phyloP scores from a whole-genome alignment of 257 asterid species.

The Schizonepeta tenuifolia region DNA sequence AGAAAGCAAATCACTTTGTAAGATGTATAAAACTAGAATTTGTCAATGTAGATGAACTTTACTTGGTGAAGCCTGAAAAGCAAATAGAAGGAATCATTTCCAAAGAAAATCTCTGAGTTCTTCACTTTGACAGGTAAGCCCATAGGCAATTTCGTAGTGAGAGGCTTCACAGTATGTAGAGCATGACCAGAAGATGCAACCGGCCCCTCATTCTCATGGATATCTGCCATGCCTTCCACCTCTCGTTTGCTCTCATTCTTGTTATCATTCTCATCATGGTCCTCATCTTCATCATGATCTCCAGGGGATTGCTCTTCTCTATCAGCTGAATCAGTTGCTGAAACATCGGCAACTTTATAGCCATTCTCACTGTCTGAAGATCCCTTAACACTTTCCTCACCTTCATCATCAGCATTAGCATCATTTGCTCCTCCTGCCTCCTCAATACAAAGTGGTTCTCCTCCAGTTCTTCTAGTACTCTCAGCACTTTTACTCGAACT shows the following conservation, averaged over 20 bases:
- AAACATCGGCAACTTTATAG: slow-evolving; percentile 70
- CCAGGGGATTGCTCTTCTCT: slow-evolving; percentile 73
- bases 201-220: slow-evolving; percentile 61
- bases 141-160: slow-evolving; percentile 45
- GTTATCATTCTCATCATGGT: slow-evolving; percentile 55
- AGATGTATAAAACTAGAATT: slow-evolving; percentile 13
- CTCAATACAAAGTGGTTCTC: slow-evolving; percentile 32
- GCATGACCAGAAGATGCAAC: slow-evolving; percentile 51
- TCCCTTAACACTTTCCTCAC: slow-evolving; percentile 68
- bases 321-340: slow-evolving; percentile 83
- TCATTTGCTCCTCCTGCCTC: slow-evolving; percentile 52
- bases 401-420: slow-evolving; percentile 60
- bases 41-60: slow-evolving; percentile 26
- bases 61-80: slow-evolving; percentile 95
- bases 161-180: slow-evolving; percentile 67
- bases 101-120: slow-evolving; percentile 68
- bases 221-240: slow-evolving; percentile 60
- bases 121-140: slow-evolving; percentile 50
- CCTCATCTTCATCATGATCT: slow-evolving; percentile 61
- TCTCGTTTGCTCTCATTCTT: slow-evolving; percentile 85
- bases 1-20: slow-evolving; percentile 15
- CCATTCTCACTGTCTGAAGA: slow-evolving; percentile 82
- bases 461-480: slow-evolving; percentile 39
- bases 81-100: slow-evolving; percentile 85
- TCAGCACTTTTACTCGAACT: slow-evolving; percentile 40